Base-by-base conservation (phyloP, 352 stramenopile species). In the Phytopythium montanum region DNA sequence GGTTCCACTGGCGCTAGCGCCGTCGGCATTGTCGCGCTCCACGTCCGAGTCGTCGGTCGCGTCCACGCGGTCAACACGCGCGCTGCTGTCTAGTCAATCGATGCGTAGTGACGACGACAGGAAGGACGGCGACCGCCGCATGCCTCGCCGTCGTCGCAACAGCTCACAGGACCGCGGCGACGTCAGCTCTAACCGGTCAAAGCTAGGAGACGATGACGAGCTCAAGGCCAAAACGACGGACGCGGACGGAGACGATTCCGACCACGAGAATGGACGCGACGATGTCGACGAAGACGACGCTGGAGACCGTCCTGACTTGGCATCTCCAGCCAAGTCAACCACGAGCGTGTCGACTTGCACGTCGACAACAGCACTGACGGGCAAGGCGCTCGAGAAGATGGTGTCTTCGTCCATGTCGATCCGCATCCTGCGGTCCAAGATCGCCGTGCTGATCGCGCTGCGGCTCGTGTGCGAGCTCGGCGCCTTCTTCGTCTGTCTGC, bases 401-500 rank as follows among this genome's bases (percentile, higher is more conserved):
- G 65, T 60, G 3, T 70, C 69, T 3, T 71, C 64, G 19, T 79
- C 65, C 3, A 70, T 61, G 46, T 42, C 70, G 23, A 78, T 83
- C 41, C 74, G 74, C n/a, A 61, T 78, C 36, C 49, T 80, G 1
- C 68, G 70, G 2, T 81, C 74, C 49, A 84, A 79, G 62, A 75
- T 79, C 46, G 69, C 71, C 1, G 69, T 79, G 16, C 59, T 84
- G 2, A 67, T 79, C 41, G 70, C 72, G 6, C 36, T 79, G 21
- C 67, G 78, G 0, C 67, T 83, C 23, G 65, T 88, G 52, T 74
- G 73, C 60, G 72, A 87, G 33, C 54, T 90, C 3, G 85, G 79
- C 19, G 70, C 87, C 16, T 78, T 96, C 38, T 69, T 88, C 28
- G 85, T 97, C 1, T 88, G 82, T 38, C 49, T 90, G 0, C 53